Evolutionary conservation across 2,329 filamentous ascomycete species (phyloP).

Genomic region (Fonsecaea erecta): DNA sequence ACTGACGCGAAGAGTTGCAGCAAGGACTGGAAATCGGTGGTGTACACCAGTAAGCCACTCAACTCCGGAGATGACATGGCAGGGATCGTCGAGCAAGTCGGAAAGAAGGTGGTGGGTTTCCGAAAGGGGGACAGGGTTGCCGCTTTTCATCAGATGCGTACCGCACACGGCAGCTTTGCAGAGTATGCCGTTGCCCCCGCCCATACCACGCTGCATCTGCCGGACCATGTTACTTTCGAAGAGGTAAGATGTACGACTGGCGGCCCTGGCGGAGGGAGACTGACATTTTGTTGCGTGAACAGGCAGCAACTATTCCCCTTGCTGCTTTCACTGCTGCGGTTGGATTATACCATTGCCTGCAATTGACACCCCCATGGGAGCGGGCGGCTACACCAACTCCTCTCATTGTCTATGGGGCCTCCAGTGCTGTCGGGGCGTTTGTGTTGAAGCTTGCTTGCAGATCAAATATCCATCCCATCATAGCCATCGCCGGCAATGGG

Average conservation of each 20-base stretch:
- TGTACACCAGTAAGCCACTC: not conserved
- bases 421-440: constrained; percentile 63
- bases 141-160: constrained; percentile 50
- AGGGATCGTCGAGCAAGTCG: constrained; percentile 39
- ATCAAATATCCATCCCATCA: constrained; percentile 65
- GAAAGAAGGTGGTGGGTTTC: constrained; percentile 20
- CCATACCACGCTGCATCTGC: constrained; percentile 62
- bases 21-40: constrained; percentile 53
- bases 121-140: constrained; percentile 45
- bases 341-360: constrained; percentile 16
- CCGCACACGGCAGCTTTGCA: constrained; percentile 57
- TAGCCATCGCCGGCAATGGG: constrained; percentile 60
- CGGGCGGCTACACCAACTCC: constrained; percentile 27
- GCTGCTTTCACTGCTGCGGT: constrained; percentile 19
- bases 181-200: constrained; percentile 61
- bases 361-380: constrained; percentile 19
- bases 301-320: constrained; percentile 28
- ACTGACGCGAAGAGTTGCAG: not conserved
- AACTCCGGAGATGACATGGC: constrained; percentile 39
- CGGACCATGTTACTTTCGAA: constrained; percentile 57
- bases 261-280: not conserved
- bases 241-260: constrained; percentile 41
- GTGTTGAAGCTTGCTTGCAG: constrained; percentile 60
- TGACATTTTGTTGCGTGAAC: not conserved
- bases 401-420: constrained; percentile 60